A percentile compares a stretch with the other conserved stretches of the same genome.
Evolutionary conservation across 2,329 filamentous ascomycete species (phyloP).

Genomic region (Emericellopsis cladophorae): DNA sequence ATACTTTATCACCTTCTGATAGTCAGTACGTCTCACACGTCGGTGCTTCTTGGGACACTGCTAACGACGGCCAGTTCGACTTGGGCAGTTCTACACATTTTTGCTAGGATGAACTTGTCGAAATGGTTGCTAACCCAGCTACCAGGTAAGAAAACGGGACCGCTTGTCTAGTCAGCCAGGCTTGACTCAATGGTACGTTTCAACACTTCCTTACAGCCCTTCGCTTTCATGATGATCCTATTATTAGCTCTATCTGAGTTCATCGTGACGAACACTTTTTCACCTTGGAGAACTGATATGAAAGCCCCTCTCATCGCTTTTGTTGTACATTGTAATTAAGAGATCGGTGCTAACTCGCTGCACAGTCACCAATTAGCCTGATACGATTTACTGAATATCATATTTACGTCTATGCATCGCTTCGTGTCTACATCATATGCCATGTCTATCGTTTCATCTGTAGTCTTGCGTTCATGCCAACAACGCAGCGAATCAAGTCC

Average conservation of each 20-base stretch:
- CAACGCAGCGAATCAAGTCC: constrained; percentile 77
- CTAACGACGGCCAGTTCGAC: too few species aligned
- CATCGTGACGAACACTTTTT: constrained; percentile 40
- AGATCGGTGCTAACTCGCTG: not conserved
- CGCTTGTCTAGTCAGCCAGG: too few species aligned
- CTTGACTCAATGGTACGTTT: constrained; percentile 5
- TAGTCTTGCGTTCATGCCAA: constrained; percentile 76
- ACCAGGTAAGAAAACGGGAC: not conserved
- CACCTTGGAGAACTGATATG: constrained; percentile 52
- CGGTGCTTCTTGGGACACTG: too few species aligned
- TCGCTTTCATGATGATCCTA: constrained; percentile 33
- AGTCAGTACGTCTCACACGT: not conserved
- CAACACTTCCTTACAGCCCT: constrained; percentile 6
- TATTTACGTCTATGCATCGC: not conserved
- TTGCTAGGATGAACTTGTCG: not conserved
- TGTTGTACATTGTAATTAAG: not conserved
- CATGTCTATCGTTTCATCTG: constrained; percentile 28
- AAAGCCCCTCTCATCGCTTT: not conserved
- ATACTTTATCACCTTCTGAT: constrained; percentile 38
- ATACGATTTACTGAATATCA: not conserved
- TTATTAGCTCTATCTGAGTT: constrained; percentile 39
- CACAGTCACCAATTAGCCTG: too few species aligned
- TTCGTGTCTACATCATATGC: not conserved
- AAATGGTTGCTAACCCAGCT: not conserved
- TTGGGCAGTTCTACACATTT: not conserved